Percentiles rank a stretch among this genome's conserved stretches.
These are phyloP conservation scores for Rhizopogon sp. DNA, from an alignment of 768 basidiomycete species.

Conservation along the genomic window DNA sequence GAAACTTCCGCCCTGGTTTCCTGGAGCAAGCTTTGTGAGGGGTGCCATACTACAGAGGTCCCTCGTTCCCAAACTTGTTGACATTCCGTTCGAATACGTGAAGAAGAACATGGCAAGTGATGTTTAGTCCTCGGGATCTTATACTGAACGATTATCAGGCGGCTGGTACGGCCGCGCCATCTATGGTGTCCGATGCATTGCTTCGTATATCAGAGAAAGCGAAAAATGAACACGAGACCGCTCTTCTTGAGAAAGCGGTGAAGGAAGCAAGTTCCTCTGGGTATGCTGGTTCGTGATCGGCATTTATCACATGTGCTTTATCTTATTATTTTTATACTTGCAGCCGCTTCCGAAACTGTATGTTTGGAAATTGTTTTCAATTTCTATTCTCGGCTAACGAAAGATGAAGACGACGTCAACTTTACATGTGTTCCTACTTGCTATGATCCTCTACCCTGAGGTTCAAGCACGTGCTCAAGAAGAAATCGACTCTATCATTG, in stretches of 20 bases:
- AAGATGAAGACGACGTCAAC: constrained; percentile 13
- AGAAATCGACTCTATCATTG: constrained; percentile 14
- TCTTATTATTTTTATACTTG: not conserved
- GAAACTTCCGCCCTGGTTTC: constrained; percentile 18
- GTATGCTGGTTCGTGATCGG: constrained; percentile 10
- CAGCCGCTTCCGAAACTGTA: constrained; percentile 20
- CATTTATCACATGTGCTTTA: constrained; percentile 5
- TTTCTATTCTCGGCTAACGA: not conserved
- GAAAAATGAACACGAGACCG: constrained; percentile 3
- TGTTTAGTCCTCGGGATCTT: not conserved
- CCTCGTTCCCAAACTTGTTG: constrained; percentile 8
- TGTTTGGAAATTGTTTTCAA: not conserved
- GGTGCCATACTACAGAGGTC: constrained; percentile 9
- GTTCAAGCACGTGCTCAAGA: constrained; percentile 15
- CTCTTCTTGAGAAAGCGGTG: constrained; percentile 14
- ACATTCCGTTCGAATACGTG: constrained; percentile 19
- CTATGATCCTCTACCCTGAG: constrained; percentile 21
- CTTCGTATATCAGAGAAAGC: constrained; percentile 7
- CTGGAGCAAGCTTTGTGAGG: constrained; percentile 15
- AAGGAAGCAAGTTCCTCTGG: constrained; percentile 19
- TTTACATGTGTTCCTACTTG: constrained; percentile 16
- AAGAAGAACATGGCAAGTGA: constrained; percentile 16
- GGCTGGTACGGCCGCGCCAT: constrained; percentile 13
- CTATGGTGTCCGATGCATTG: constrained; percentile 21
- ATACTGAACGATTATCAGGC: constrained; percentile 4